phyloP scores from a whole-genome alignment of 768 basidiomycete species.

The Strobilomyces dryophilus region DNA sequence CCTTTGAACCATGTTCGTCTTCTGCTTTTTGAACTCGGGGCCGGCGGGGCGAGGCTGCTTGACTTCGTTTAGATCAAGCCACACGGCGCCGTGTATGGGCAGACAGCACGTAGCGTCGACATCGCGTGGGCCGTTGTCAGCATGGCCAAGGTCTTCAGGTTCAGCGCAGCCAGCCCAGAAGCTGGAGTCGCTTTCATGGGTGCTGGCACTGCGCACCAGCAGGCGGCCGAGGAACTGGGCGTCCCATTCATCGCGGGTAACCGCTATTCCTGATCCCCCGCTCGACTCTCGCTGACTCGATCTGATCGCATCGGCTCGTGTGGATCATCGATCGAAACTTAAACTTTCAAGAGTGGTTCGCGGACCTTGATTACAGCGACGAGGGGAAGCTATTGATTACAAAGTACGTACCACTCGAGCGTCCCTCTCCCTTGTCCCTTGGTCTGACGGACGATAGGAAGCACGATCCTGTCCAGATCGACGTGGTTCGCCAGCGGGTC shows the following conservation, averaged over 20 bases:
- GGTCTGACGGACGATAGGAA: conserved; percentile 33
- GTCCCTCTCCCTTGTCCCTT: not conserved
- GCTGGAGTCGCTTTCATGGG: conserved; percentile 52
- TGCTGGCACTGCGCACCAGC: conserved; percentile 59
- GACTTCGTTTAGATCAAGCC: conserved; percentile 45
- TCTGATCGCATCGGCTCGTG: not conserved
- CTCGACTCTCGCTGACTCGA: not conserved
- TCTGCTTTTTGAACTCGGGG: not conserved
- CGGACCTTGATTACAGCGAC: conserved; percentile 56
- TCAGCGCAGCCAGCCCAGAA: conserved; percentile 16
- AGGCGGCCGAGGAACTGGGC: conserved; percentile 48
- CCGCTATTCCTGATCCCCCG: not conserved
- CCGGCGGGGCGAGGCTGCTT: not conserved
- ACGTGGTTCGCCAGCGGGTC: conserved; percentile 43
- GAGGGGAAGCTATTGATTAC: conserved; percentile 59
- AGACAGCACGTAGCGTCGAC: conserved; percentile 50
- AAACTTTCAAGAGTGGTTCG: conserved; percentile 41
- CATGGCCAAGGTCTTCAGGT: conserved; percentile 48
- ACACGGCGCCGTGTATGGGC: conserved; percentile 60
- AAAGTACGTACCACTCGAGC: conserved; percentile 33
- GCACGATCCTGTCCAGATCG: conserved; percentile 44
- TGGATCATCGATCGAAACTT: too few relatives aligned
- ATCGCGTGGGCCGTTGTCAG: conserved; percentile 53
- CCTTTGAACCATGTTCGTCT: conserved; percentile 50
- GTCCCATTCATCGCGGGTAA: conserved; percentile 24